Evolutionary conservation across 768 basidiomycete genomes (phyloP), one percentile per base, ranked within the genome.

Genomic region (Amanita subjunquillea): DNA sequence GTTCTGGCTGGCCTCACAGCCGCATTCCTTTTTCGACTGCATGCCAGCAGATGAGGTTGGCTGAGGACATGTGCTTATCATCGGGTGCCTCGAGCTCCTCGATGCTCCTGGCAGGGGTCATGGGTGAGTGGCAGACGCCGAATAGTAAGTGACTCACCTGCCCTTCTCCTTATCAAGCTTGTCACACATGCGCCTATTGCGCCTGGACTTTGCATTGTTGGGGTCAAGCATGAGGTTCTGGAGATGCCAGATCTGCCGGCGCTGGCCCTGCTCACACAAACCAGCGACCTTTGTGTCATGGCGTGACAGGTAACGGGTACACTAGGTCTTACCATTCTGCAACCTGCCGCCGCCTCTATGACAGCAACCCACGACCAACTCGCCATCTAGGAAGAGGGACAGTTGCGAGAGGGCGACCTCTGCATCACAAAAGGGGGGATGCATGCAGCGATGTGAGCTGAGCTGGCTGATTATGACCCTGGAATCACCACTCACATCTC

Each of bases 101-200:
- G 65, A 91, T 91, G 66, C 80, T 85, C 70, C 89, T 91, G n/a
- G 47, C 68, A 69, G 67, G 66, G 65, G 20, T 5, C n/a, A 17
- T 2, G 30, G 38, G 39, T 29, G 47, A 12, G 37, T 49, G 32
- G n/a, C n/a, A n/a, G n/a, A n/a, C n/a, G n/a, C 38, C 32, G 25
- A 36, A 50, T 6, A 44, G 38, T 13, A 46, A 52, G 39, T 25
- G 38, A 78, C 87, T 57, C 49, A 90, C 90, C 87, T 71, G 63
- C 90, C 90, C 70, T 91, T 91, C 71, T 92, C 90, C 71, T 88
- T 90, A 76, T 92, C 90, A 60, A 92, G 75, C 67, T 88, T 91
- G 73, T 92, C 90, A 57, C 90, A 80, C 90, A 92, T 92, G 65
- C 69, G 78, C 68, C 85, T 89, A 60, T 91, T 88, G 45, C 90